Base-by-base conservation (phyloP, 495 filamentous ascomycete species). In the Talaromyces thailandensis region DNA sequence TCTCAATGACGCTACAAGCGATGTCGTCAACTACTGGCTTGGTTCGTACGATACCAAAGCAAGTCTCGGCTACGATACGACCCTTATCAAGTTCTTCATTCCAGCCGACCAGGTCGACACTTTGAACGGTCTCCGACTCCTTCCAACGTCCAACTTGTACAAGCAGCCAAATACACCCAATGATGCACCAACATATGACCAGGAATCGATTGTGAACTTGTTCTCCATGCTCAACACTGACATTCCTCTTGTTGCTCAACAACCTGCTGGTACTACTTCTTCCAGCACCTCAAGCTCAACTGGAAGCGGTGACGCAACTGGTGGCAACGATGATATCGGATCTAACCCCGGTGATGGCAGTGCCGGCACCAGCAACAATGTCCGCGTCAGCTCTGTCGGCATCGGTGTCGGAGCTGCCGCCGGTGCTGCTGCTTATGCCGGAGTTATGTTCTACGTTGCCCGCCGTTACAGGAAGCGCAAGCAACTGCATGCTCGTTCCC, bases 381-480 rank as follows among this genome's bases (percentile, higher is more conserved):
- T 91, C 57, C 83, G 82, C 58, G 84, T 85, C 60, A 89, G 88
- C 68, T 93, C 89, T n/a, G 88, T 91, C 55, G 92, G 88, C 65
- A 91, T 97, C 71, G 90, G 86, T 55, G 76, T 87, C 53, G 90
- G 88, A 67, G 88, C 90, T 58, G 84, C 92, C 31, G 84, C 81
- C 48, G 91, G 92, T 68, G 91, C 91, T 16, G 86, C 87, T 52
- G 89, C 87, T n/a, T 98, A 98, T 67, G 95, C 93, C 70, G 93
- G 90, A n/a, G 95, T 91, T 72, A 98, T 98, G 94, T 95, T 98
- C 76, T 88, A 93, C 71, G 84, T 98, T 65, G 94, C 94, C 25
- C 84, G 95, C 52, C 82, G 94, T 63, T 98, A 98, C 83, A 92
- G 91, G 80, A 88, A 88, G 76, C 88, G 87, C 78, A 89, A 86